Evolutionary conservation across 331 rosid species (phyloP).

Genomic region (Malus hybrid): DNA sequence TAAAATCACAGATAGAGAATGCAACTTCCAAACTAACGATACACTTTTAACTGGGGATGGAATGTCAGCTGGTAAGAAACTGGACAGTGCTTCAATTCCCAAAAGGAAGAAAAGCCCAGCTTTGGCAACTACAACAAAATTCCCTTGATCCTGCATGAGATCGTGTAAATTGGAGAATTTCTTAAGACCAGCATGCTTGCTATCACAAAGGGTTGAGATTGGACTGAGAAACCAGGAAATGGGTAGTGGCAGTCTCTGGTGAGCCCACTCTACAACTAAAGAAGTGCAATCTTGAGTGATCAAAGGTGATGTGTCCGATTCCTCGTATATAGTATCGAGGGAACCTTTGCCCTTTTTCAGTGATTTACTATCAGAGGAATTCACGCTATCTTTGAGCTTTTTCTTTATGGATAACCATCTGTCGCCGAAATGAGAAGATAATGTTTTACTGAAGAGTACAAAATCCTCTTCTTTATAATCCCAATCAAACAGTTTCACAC

Average conservation of each 20-base stretch:
- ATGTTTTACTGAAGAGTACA: constrained; percentile 41
- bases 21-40: constrained; percentile 85
- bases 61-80: constrained; percentile 36
- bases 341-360: constrained; percentile 32
- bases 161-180: constrained; percentile 32
- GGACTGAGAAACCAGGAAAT: constrained; percentile 76
- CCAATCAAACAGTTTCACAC: constrained; percentile 46
- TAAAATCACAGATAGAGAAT: constrained; percentile 73
- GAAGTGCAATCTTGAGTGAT: constrained; percentile 31
- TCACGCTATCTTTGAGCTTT: constrained; percentile 33
- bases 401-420: constrained; percentile 77
- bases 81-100: constrained; percentile 79
- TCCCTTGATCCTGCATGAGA: constrained; percentile 24
- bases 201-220: constrained; percentile 54
- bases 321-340: constrained; percentile 75
- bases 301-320: constrained; percentile 37
- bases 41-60: constrained; percentile 65
- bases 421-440: constrained; percentile 68
- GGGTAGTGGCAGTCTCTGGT: constrained; percentile 90
- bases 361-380: constrained; percentile 18
- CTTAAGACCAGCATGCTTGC: constrained; percentile 41
- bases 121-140: constrained; percentile 56
- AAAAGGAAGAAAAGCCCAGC: constrained; percentile 79
- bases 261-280: constrained; percentile 63
- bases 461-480: constrained; percentile 64